Evolutionary conservation across 805 yeast genomes (phyloP).

Genomic region (Gaillardinia entomophila): DNA sequence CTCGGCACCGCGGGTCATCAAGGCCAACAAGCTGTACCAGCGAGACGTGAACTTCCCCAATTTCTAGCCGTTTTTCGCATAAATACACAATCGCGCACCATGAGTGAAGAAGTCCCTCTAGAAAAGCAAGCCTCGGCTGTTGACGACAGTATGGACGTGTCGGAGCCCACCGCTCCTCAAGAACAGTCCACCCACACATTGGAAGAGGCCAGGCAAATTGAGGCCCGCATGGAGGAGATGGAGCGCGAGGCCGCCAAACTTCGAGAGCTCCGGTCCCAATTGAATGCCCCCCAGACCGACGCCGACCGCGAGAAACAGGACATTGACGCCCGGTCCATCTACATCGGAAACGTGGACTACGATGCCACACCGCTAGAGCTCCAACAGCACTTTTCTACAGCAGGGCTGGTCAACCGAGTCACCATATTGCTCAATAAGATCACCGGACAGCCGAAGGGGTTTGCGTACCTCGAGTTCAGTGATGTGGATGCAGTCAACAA

Average conservation of each 20-base stretch:
- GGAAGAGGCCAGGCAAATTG: conserved; percentile 17
- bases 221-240: conserved; percentile 46
- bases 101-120: background rate
- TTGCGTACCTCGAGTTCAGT: conserved; percentile 81
- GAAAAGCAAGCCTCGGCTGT: too few relatives aligned
- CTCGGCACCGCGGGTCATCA: conserved; percentile 10
- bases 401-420: conserved; percentile 74
- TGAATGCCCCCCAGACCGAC: conserved; percentile 17
- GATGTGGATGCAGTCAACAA: conserved; percentile 56
- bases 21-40: conserved; percentile 12
- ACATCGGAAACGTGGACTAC: conserved; percentile 83
- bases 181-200: background rate
- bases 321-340: conserved; percentile 71
- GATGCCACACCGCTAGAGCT: conserved; percentile 73
- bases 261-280: conserved; percentile 48
- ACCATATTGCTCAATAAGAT: conserved; percentile 68
- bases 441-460: conserved; percentile 83
- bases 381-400: conserved; percentile 62
- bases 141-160: too few relatives aligned
- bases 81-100: too few relatives aligned
- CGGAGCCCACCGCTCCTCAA: conserved; percentile 2
- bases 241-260: conserved; percentile 60
- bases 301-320: conserved; percentile 50
- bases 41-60: conserved; percentile 20
- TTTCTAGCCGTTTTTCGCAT: too few relatives aligned